These are phyloP conservation scores for Abrus pulchellus DNA, from an alignment of 306 rosid genomes.

Conservation along the genomic window DNA sequence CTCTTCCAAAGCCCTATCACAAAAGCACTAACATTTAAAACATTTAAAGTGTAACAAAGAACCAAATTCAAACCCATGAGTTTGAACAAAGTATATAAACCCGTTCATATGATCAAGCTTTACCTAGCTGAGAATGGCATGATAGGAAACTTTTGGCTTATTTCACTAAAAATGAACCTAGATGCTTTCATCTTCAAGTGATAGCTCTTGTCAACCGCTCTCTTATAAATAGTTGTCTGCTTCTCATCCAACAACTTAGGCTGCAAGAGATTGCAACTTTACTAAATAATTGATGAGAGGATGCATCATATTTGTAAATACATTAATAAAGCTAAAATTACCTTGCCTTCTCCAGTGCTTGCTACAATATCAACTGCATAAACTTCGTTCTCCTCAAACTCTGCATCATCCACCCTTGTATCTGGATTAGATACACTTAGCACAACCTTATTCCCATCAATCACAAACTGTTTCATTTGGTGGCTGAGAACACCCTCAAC, in stretches of 20 bases:
- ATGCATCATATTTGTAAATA: slow-evolving; percentile 2
- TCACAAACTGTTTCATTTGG: slow-evolving; percentile 99
- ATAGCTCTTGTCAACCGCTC: slow-evolving; percentile 95
- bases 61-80: background rate
- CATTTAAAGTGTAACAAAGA: background rate
- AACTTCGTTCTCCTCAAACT: slow-evolving; percentile 96
- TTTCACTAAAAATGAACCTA: slow-evolving; percentile 96
- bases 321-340: slow-evolving; percentile 24
- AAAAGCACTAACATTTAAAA: background rate
- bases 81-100: background rate
- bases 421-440: slow-evolving; percentile 84
- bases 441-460: slow-evolving; percentile 95
- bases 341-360: slow-evolving; percentile 98
- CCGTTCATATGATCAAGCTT: background rate
- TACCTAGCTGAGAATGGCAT: slow-evolving; percentile 97
- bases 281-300: background rate
- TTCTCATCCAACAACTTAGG: slow-evolving; percentile 96
- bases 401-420: slow-evolving; percentile 90
- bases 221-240: slow-evolving; percentile 94
- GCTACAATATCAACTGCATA: slow-evolving; percentile 92
- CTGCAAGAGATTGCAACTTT: slow-evolving; percentile 55
- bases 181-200: slow-evolving; percentile 97
- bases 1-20: slow-evolving; percentile 90
- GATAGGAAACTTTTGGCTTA: slow-evolving; percentile 87
- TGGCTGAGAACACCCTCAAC: slow-evolving; percentile 99